Conservation (phyloP, 2,329 filamentous ascomycete species). For the Trichoderma guizhouense region DNA sequence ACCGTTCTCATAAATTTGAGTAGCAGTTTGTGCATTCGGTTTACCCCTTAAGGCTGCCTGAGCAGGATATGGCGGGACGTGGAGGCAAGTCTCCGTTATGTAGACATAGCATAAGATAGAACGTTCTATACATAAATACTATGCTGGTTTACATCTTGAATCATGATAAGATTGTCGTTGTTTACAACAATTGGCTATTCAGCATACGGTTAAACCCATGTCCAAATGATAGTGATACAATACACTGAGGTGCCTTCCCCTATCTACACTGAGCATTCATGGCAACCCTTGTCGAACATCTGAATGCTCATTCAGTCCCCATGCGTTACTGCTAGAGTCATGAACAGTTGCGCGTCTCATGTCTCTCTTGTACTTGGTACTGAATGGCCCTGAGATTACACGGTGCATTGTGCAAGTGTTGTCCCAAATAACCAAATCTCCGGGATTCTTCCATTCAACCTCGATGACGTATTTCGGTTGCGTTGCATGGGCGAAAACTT, state of each 20-base stretch:
- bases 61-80: background rate
- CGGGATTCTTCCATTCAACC: slow-evolving; percentile 18
- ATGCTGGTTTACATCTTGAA: background rate
- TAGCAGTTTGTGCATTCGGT: background rate
- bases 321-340: slow-evolving; percentile 38
- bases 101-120: background rate
- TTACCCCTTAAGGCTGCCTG: background rate
- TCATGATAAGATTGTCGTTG: background rate
- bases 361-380: slow-evolving; percentile 48
- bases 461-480: slow-evolving; percentile 45
- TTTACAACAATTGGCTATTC: background rate
- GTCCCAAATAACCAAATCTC: slow-evolving; percentile 50
- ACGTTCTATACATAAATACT: background rate
- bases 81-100: background rate
- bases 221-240: background rate
- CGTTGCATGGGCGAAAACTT: slow-evolving; percentile 46
- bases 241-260: background rate
- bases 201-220: rapidly evolving
- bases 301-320: slow-evolving; percentile 34
- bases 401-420: slow-evolving; percentile 56
- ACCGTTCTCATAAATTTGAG: background rate
- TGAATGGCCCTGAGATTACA: slow-evolving; percentile 46
- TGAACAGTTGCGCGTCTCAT: slow-evolving; percentile 56
- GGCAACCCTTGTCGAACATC: background rate
- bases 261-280: background rate